These are phyloP conservation scores for Cryptosporidium canis DNA, from an alignment of 169 alveolate genomes.

Conservation along the genomic window DNA sequence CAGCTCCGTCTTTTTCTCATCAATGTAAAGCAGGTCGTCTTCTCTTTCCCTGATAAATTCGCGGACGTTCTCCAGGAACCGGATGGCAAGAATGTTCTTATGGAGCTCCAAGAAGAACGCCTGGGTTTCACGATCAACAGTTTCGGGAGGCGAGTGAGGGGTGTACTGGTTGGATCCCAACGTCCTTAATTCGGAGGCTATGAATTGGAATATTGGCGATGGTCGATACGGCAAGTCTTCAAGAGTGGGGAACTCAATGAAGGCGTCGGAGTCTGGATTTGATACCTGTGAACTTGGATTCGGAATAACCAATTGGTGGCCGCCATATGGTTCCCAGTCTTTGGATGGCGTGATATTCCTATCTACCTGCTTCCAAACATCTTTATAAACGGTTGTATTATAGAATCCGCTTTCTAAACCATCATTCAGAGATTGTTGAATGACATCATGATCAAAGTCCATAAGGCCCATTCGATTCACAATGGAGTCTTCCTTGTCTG, in stretches of 20 bases:
- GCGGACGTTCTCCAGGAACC: slow-evolving; percentile 16
- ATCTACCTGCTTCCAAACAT: not conserved
- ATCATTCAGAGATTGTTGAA: not conserved
- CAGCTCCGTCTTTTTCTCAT: not conserved
- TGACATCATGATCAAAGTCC: not conserved
- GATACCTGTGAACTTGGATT: not conserved
- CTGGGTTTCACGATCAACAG: not conserved
- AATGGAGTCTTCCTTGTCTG: slow-evolving; percentile 7
- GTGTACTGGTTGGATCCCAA: no score
- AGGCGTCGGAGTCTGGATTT: slow-evolving; percentile 47
- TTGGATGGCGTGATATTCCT: not conserved
- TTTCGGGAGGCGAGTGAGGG: not conserved
- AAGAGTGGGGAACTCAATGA: slow-evolving; percentile 48
- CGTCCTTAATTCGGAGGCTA: not conserved
- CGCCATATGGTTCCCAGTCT: slow-evolving; percentile 31
- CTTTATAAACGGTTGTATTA: slow-evolving; percentile 3
- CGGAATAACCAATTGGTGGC: not conserved
- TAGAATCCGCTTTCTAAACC: slow-evolving; percentile 34
- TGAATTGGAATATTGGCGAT: not conserved
- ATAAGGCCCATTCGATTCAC: not conserved
- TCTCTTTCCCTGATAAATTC: slow-evolving; percentile 45
- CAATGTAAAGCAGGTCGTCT: not conserved
- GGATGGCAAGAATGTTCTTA: not conserved
- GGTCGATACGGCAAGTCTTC: not conserved
- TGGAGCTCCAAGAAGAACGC: not conserved